Base-by-base conservation (phyloP, 768 basidiomycete genomes). In the Gymnopilus dilepis region DNA sequence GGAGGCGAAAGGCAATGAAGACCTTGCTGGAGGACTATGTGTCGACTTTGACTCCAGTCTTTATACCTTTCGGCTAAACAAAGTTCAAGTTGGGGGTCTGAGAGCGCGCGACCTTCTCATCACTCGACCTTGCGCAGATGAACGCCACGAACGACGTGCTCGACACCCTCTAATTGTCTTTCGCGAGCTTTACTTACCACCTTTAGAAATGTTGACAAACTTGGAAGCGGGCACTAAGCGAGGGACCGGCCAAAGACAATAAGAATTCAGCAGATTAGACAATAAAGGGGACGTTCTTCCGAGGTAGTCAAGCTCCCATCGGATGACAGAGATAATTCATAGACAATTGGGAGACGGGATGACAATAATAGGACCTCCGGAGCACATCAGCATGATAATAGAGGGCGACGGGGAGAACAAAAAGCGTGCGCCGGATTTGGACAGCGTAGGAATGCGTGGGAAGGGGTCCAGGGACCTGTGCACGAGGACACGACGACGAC, bases 371-470 rank as follows among this genome's bases (percentile, higher is more conserved):
- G 45, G 38, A 15, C 26, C 26, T 47, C 56, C 41, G 37, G n/a
- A 53, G 40, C 28, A 33, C 53, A 30, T 31, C 56, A 48, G 51
- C n/a, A 33, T 51, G 28, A 53, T 43, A 47, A 26, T 51, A 51
- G 28, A 11, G 51, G 21, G 17, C 22, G 34, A 6, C 47, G 48
- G 55, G 38, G 51, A 66, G 53, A 69, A 70, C 69, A 70, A 72
- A 72, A 72, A 65, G 67, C 61, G 31, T 55, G 50, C 30, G 57
- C 67, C 64, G 52, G 41, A 70, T 59, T 21, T 56, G 66, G 61
- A 64, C 52, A 33, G 50, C 15, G 4, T 19, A 50, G 47, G 28
- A 50, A n/a, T 26, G 52, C 56, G 56, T 62, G 61, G 55, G 61
- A 57, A 52, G 22, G n/a, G 38, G 24, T 40, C 38, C 37, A 31